Base-by-base conservation (phyloP, 2,329 filamentous ascomycete species). In the Sarocladium brachiariae region DNA sequence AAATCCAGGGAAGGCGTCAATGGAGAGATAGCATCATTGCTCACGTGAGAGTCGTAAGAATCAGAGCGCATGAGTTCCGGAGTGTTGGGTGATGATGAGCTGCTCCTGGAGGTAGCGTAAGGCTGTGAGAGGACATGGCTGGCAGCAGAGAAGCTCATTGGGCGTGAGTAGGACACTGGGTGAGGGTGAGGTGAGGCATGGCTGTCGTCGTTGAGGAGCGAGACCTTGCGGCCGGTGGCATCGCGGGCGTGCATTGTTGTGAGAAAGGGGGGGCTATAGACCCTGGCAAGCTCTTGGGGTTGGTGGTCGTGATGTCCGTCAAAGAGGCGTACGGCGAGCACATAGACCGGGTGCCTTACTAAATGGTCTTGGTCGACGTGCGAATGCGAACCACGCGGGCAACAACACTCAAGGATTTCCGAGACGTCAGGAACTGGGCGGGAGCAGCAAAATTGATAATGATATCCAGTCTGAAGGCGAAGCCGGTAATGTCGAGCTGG, bases 31-130 rank as follows among this genome's bases (percentile, higher is more conserved):
- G 76, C 72, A 51, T 79, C 78, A 58, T 70, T 72, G 53, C 75
- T 79, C 56, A 70, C 70, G 54, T 78, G 75, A 10, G 80, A 83
- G 60, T 83, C 80, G 62, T 79, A 83, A 1, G 80, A 83, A 57
- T 81, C 70, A 49, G 79, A 80, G 38, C 80, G 76, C 47, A 77
- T 65, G n/a, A 84, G 72, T 57, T 77, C 75, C 25, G 80, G 80
- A 1, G 76, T 78, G 56, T 72, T 70, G 46, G 75, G 71, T 18
- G 74, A 73, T 3, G 72, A 72, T 2, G 75, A 75, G 50, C 54
- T 59, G 55, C 67, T 70, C 49, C 70, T 63, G 14, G 64, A 59
- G 52, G 66, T 59, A 57, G 69, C 70, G 31, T 37, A 49, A 14
- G 64, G 59, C 41, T 61, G 64, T 24, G 60, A 57, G 43, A 63